Evolutionary conservation across 2,329 filamentous ascomycete genomes (phyloP), one percentile per base, ranked within the genome.

Genomic region (Ophiostoma sp.): DNA sequence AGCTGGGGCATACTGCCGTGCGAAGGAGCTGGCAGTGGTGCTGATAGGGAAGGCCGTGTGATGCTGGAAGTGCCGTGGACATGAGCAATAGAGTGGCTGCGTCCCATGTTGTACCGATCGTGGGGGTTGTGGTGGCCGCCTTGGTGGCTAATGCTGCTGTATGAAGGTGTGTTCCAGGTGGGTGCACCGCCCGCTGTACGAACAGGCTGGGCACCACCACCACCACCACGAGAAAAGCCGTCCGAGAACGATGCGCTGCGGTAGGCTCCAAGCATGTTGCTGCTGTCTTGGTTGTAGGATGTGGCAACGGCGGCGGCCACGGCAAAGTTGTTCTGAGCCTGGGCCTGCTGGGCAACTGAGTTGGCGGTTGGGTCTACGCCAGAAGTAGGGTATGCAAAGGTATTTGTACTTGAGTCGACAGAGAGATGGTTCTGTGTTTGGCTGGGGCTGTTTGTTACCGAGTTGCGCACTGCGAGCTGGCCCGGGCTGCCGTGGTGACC

Each of bases 251-350:
- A 84, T 60, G 81, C 79, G 74, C 79, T 84, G 74, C 86, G 81
- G 75, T 87, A 87, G 1, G 83, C 80, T 52, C 82, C 82, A 66
- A 87, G 80, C 85, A 88, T 87, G 72, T 79, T 85, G 80, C 77
- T 80, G 73, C 74, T 73, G 52, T 77, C 77, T 74, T 81, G 81
- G 67, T 76, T 73, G 73, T 83, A 84, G 48, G 76, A 78, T 6
- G 69, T 60, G 3, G 70, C 68, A 67, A 76, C 69, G 57, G 76
- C 68, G 67, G 76, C 68, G 65, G 74, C 35, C 69, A 72, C 72
- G 15, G 67, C 67, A 73, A 76, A 77, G 69, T 75, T 77, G 69
- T 74, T 73, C 72, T 80, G 82, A 72, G 83, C 73, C 71, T 79
- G 82, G 72, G 83, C 73, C 20, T 76, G 76, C 41, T 71, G 70